Evolutionary conservation across 2,329 filamentous ascomycete genomes (phyloP), one percentile per base, ranked within the genome.

Genomic region (Pseudocercospora cruenta): DNA sequence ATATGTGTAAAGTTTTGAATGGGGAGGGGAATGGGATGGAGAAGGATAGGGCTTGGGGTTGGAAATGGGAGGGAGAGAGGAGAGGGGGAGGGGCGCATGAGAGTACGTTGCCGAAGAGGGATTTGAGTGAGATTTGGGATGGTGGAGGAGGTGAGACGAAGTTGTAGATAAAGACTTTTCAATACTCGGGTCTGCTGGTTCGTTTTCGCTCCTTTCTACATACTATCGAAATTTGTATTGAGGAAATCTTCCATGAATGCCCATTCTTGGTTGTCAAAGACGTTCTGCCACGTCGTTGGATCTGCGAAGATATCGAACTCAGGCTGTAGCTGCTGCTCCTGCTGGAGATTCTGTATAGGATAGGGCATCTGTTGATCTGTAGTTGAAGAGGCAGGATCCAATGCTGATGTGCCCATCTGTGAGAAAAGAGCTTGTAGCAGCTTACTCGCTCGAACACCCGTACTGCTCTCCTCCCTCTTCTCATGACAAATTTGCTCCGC

Each of bases 1-100:
- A 90, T 74, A 80, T 87, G 66, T 78, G 80, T 22, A 81, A 85
- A 60, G 74, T 80, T 0, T 55, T 81, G 14, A 70, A 70, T 19
- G 78, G 75, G 1, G 66, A 71, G 49, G 74, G 75, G n/a, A 80
- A 79, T 58, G 78, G 78, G 0, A 71, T 71, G 16, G 76, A 79
- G 60, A 80, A 75, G 62, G 78, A 80, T 59, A 36, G 60, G 22
- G 68, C 68, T 14, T 71, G 67, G 68, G 65, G 57, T 0, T 71
- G 70, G 70, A 71, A 71, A 47, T 2, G 31, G 8, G 58, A 60
- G 53, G 22, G 14, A 7, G 26, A 43, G 8, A 45, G 61, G 26
- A 51, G 24, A 14, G 24, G 21, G 61, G 26, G 59, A 22, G 69
- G 67, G 14, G 69, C 65, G 31, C 69, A 71, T 61, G 65, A 69